Evolutionary conservation across 192 early-diverging fungal species (phyloP), one percentile per base, ranked within the genome.

Genomic region (Coemansia sp.): DNA sequence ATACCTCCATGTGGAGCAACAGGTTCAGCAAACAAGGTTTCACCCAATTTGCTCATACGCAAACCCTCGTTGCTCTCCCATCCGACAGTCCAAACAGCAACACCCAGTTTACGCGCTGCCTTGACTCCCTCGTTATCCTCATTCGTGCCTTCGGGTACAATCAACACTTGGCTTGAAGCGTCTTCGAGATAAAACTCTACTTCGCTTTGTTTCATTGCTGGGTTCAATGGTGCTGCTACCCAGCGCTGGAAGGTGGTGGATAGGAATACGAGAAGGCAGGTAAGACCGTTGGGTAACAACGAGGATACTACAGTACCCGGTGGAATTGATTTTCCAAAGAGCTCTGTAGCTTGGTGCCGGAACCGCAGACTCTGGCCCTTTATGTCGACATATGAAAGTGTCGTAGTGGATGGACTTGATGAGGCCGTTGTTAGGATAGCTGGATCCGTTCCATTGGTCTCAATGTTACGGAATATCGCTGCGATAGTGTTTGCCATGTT

Each of bases 181-280:
- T 88, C 87, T 18, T 89, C 74, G 13, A 92, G 52, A 42, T 90
- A 88, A 62, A 87, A 88, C 33, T 80, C 80, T 33, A 89, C 74
- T 66, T 92, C 90, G 22, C 81, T 72, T 38, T 82, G 70, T 17
- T 79, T 81, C 61, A 86, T 81, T 5, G 73, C 68, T 9, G 85
- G 76, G 54, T 90, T 88, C 17, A 92, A 68, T 26, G 90, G 90
- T 29, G 88, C 83, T 4, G 87, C 82, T 3, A 82, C 68, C 53
- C 81, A 70, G 42, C 84, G 81, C 62, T 80, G 57, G 7, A 80
- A 61, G 0, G 80, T 77, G 13, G 75, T 78, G 15, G 78, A 88
- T 30, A 92, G 72, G 47, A 92, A 90, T 24, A 80, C 67, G 9
- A 85, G 62, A 19, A 85, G 59, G 46, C 83, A 85, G 47, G 83